phyloP scores from a whole-genome alignment of 495 filamentous ascomycete species.

The Niebla homalea region DNA sequence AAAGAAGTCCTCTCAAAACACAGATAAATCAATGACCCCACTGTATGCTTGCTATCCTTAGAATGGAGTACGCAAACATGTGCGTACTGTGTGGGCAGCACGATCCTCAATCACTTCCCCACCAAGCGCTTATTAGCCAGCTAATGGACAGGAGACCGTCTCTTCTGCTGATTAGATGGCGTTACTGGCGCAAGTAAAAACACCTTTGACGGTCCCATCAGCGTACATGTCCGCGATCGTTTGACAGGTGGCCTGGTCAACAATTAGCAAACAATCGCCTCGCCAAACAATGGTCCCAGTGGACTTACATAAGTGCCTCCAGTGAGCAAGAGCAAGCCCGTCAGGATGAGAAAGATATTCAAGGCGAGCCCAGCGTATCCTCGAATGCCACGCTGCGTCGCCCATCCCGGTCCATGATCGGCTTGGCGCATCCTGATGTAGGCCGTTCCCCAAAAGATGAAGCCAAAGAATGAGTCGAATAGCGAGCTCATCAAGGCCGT shows the following conservation, averaged over 20 bases:
- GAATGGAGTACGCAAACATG: not conserved
- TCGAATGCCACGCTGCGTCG: constrained; percentile 42
- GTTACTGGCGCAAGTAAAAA: constrained; percentile 54
- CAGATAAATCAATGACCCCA: no score
- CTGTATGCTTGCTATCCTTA: no score
- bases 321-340: constrained; percentile 62
- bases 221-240: constrained; percentile 50
- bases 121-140: not conserved
- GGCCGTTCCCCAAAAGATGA: constrained; percentile 86
- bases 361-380: constrained; percentile 48
- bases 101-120: not conserved
- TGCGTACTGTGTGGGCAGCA: not conserved
- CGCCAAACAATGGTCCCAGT: not conserved
- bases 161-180: constrained; percentile 21
- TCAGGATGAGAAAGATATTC: constrained; percentile 55
- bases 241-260: constrained; percentile 39
- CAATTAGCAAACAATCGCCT: not conserved
- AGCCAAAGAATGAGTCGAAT: constrained; percentile 87
- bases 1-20: no score
- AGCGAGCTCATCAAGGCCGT: constrained; percentile 77
- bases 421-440: constrained; percentile 69
- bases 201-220: constrained; percentile 37
- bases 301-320: constrained; percentile 66
- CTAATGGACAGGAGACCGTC: not conserved
- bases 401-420: constrained; percentile 50